Conservation (phyloP, 2,329 filamentous ascomycete species). For the Malbranchea zuffiana region DNA sequence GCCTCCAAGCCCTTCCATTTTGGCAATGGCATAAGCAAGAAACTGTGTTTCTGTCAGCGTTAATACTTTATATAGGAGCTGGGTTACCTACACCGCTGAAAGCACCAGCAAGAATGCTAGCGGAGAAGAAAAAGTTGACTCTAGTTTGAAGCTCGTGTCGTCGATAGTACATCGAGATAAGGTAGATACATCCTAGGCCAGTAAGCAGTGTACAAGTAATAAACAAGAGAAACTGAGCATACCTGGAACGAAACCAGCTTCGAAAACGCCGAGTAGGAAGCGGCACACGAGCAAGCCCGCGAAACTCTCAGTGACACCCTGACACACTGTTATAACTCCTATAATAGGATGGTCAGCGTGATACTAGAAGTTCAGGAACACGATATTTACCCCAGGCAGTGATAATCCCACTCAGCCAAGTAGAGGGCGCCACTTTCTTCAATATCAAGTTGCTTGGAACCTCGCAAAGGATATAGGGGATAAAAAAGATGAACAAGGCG, state of each 20-base stretch:
- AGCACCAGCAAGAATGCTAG: conserved; percentile 31
- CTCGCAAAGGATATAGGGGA: conserved; percentile 38
- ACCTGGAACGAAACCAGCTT: conserved; percentile 32
- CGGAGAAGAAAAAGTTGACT: conserved; percentile 26
- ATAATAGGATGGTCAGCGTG: background rate
- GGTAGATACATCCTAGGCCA: conserved; percentile 19
- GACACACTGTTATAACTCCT: conserved; percentile 36
- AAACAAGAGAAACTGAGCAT: background rate
- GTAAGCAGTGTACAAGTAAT: background rate
- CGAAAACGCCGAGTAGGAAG: conserved; percentile 28
- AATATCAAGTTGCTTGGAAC: conserved; percentile 40
- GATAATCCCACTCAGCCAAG: conserved; percentile 35
- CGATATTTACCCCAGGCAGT: conserved; percentile 23
- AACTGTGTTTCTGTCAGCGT: conserved; percentile 18
- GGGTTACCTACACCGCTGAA: conserved; percentile 26
- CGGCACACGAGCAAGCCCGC: conserved; percentile 29
- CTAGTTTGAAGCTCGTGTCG: conserved; percentile 33
- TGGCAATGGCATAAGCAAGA: conserved; percentile 34
- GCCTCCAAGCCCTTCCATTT: conserved; percentile 33
- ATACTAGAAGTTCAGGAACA: background rate
- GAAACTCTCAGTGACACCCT: conserved; percentile 33
- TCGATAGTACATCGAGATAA: conserved; percentile 30
- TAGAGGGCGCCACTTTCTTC: conserved; percentile 33
- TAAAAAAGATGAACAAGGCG: conserved; percentile 36
- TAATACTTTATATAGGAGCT: background rate